Conservation (phyloP, 345 rosid genomes). For the Aegle marmelos region DNA sequence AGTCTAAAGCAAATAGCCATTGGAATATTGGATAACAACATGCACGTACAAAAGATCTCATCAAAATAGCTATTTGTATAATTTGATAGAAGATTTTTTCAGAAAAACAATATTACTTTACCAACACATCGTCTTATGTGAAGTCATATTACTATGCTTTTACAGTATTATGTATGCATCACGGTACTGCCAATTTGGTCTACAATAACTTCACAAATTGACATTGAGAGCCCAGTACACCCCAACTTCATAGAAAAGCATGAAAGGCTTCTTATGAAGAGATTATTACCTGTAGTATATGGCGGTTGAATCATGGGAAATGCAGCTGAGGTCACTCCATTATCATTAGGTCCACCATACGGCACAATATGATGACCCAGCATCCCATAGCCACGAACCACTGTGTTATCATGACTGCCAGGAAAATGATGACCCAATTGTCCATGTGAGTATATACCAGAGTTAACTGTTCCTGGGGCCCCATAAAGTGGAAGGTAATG, state of each 20-base stretch:
- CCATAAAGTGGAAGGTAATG: slow-evolving; percentile 31
- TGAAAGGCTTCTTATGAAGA: neutral
- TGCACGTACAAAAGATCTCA: neutral
- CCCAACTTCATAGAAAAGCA: neutral
- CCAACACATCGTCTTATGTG: neutral
- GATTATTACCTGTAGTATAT: slow-evolving; percentile 23
- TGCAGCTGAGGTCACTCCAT: slow-evolving; percentile 23
- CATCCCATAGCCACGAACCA: slow-evolving; percentile 17
- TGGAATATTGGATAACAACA: neutral
- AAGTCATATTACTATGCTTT: neutral
- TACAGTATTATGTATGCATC: neutral
- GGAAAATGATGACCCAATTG: slow-evolving; percentile 26
- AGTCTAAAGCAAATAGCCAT: neutral
- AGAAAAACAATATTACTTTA: neutral
- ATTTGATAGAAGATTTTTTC: neutral
- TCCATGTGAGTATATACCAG: slow-evolving; percentile 25
- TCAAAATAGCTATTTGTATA: neutral
- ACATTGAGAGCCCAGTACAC: neutral
- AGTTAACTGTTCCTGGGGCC: slow-evolving; percentile 17
- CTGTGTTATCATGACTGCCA: slow-evolving; percentile 23
- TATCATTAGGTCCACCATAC: slow-evolving; percentile 23
- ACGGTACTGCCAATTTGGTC: neutral
- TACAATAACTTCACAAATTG: neutral
- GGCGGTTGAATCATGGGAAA: slow-evolving; percentile 31
- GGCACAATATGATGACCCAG: slow-evolving; percentile 29